Conservation (phyloP, 257 asterid genomes). For the Striga asiatica region DNA sequence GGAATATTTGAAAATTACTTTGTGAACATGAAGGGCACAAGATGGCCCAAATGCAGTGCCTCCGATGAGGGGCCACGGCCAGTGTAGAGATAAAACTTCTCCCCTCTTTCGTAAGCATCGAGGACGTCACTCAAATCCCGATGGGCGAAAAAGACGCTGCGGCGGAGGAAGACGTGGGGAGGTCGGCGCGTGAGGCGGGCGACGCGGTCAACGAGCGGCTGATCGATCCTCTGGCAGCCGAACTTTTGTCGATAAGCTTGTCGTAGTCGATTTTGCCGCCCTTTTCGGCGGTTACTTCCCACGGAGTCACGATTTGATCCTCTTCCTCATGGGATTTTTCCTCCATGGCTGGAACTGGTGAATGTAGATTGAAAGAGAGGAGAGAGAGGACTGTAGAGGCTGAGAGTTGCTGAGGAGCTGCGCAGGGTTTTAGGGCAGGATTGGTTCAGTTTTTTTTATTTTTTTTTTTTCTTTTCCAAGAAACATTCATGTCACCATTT, state of each 20-base stretch:
- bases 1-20: conserved; percentile 31
- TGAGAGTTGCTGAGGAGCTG: no score
- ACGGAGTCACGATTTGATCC: conserved; percentile 72
- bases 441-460: no score
- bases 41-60: conserved; percentile 94
- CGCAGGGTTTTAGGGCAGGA: background rate
- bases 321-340: conserved; percentile 22
- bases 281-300: conserved; percentile 80
- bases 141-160: conserved; percentile 92
- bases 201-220: conserved; percentile 60
- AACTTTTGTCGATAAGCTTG: conserved; percentile 73
- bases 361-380: background rate
- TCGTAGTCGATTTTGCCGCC: conserved; percentile 91
- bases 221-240: conserved; percentile 86
- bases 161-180: conserved; percentile 94
- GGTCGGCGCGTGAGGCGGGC: conserved; percentile 61
- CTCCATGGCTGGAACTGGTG: conserved; percentile 22
- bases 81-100: conserved; percentile 78
- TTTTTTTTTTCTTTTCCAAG: no score
- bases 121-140: conserved; percentile 66
- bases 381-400: no score
- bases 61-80: conserved; percentile 98
- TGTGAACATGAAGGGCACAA: conserved; percentile 92
- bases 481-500: no score
- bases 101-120: conserved; percentile 72